These are phyloP conservation scores for Powellomyces hirtus DNA, from an alignment of 192 early-diverging fungal genomes.

Conservation along the genomic window DNA sequence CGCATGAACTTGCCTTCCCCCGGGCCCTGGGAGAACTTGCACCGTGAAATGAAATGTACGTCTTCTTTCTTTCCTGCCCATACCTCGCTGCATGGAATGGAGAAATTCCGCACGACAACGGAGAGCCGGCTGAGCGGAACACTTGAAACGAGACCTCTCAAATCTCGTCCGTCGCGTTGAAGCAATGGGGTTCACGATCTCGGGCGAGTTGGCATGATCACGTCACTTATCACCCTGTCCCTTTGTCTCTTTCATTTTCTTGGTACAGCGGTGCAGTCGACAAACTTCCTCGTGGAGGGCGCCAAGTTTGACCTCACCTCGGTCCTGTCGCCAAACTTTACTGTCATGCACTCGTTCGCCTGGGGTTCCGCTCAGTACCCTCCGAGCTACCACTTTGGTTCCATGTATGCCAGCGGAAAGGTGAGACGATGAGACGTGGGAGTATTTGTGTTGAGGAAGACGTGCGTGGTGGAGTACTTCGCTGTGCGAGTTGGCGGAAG, in stretches of 20 bases:
- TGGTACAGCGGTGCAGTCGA: conserved; percentile 70
- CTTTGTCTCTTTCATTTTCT: not conserved
- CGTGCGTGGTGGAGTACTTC: too few relatives aligned
- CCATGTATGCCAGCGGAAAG: conserved; percentile 77
- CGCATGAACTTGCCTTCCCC: conserved; percentile 66
- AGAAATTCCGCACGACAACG: too few relatives aligned
- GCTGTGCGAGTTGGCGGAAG: too few relatives aligned
- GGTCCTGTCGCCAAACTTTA: conserved; percentile 91
- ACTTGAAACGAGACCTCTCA: not conserved
- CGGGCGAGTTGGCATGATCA: not conserved
- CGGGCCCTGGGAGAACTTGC: conserved; percentile 78
- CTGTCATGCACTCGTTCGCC: conserved; percentile 87
- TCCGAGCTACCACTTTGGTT: conserved; percentile 88
- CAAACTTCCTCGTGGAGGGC: conserved; percentile 90
- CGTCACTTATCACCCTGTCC: not conserved
- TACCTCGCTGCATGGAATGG: too few relatives aligned
- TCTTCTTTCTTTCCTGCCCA: too few relatives aligned
- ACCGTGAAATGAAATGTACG: conserved; percentile 77
- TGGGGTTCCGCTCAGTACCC: conserved; percentile 76
- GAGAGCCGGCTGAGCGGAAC: not conserved
- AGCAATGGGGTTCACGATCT: not conserved
- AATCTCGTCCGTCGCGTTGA: not conserved
- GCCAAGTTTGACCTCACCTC: conserved; percentile 91
- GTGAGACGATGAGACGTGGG: too few relatives aligned
- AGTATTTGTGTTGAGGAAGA: too few relatives aligned